Conservation (phyloP, 2,329 filamentous ascomycete genomes). For the Thielaviopsis euricoi region DNA sequence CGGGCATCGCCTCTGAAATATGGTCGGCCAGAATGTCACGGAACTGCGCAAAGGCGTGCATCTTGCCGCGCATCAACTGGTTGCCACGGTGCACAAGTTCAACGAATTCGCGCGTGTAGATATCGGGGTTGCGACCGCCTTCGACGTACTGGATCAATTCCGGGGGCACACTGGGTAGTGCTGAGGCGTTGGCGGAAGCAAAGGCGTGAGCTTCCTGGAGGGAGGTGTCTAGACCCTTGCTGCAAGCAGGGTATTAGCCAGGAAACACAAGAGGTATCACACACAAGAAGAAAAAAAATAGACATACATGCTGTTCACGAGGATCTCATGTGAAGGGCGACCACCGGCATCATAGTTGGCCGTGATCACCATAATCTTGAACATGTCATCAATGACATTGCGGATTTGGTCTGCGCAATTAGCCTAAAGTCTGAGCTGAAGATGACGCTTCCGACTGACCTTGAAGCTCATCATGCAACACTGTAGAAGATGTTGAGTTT, state of each 20-base stretch:
- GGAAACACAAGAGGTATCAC: too few relatives aligned
- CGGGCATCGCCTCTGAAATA: slow-evolving; percentile 40
- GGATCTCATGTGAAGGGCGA: slow-evolving; percentile 36
- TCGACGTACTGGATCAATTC: slow-evolving; percentile 55
- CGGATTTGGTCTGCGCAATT: slow-evolving; percentile 38
- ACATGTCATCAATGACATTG: slow-evolving; percentile 46
- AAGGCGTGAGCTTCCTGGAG: slow-evolving; percentile 25
- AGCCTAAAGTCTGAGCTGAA: neutral
- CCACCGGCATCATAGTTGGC: slow-evolving; percentile 40
- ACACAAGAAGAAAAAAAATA: neutral
- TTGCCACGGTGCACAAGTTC: slow-evolving; percentile 50
- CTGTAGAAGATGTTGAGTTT: neutral
- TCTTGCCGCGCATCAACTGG: slow-evolving; percentile 50
- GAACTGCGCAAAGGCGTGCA: slow-evolving; percentile 42
- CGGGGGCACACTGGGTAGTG: slow-evolving; percentile 37
- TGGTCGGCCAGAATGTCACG: slow-evolving; percentile 44
- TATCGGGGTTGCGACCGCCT: slow-evolving; percentile 55
- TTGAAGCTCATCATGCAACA: neutral
- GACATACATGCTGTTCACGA: slow-evolving; percentile 34
- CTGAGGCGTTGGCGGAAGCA: slow-evolving; percentile 21
- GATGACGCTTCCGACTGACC: neutral
- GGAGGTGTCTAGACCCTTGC: slow-evolving; percentile 24
- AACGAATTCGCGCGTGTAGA: slow-evolving; percentile 59
- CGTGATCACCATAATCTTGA: slow-evolving; percentile 46
- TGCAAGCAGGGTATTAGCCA: slow-evolving; percentile 12